Conservation (phyloP, 495 filamentous ascomycete genomes). For the Penicillium angulare region DNA sequence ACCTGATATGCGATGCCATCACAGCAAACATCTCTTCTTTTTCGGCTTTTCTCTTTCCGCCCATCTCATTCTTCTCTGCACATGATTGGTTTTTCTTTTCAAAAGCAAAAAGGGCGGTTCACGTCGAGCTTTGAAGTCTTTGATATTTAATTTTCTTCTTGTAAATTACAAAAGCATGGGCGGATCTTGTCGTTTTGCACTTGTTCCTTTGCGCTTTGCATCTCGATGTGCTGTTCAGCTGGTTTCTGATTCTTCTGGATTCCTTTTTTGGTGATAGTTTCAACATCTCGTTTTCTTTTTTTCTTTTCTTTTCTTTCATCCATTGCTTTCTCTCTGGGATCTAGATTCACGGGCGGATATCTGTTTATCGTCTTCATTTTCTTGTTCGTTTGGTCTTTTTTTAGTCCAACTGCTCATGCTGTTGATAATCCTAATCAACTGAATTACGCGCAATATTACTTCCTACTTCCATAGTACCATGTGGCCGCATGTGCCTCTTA, state of each 20-base stretch:
- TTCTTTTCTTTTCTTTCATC: conserved; percentile 5
- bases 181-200: conserved; percentile 29
- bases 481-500: not conserved
- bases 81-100: conserved; percentile 11
- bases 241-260: conserved; percentile 19
- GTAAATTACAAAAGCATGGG: conserved; percentile 49
- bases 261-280: conserved; percentile 13
- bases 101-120: conserved; percentile 16
- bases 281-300: conserved; percentile 1
- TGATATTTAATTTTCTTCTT: conserved; percentile 15
- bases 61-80: conserved; percentile 8
- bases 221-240: conserved; percentile 21
- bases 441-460: not conserved
- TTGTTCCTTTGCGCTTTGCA: conserved; percentile 22
- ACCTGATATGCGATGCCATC: conserved; percentile 5
- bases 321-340: conserved; percentile 7
- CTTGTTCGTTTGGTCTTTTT: not conserved
- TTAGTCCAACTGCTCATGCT: conserved; percentile 7
- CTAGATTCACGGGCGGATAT: conserved; percentile 29
- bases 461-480: not conserved
- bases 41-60: conserved; percentile 3
- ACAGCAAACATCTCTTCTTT: not conserved
- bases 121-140: conserved; percentile 11
- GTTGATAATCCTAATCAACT: conserved; percentile 23
- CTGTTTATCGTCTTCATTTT: conserved; percentile 5